Base-by-base conservation (phyloP, 2,329 filamentous ascomycete species). In the Cladophialophora yegresii region DNA sequence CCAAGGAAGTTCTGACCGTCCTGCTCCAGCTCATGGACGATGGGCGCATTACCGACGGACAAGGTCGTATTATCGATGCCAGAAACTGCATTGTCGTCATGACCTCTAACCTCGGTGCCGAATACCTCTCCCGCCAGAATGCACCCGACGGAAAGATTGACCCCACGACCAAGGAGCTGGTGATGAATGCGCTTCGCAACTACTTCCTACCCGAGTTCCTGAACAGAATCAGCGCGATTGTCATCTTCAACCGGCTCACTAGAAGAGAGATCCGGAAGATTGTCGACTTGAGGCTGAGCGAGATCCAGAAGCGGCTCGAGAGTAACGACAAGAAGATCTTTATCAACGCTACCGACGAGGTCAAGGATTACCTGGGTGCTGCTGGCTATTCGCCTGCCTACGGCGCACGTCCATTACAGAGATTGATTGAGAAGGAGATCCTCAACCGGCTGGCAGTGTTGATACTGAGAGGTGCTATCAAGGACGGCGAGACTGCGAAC, bases 21-120 rank as follows among this genome's bases (percentile, higher is more conserved):
- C 87, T 99, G 43, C 86, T 99, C n/a, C 95, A 99, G 78, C 91
- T 99, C 74, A 98, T 99, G 92, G 95, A 99, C 73, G 95, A 99
- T 74, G 95, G 95, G 32, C 92, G 95, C 73, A 98, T 99, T 78
- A 99, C 95, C 13, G 95, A 99, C 75, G 95, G 95, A 54, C 96
- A 98, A 85, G 95, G 95, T 75, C 88, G 95, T 76, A 84, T 97
- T 56, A 88, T 99, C 61, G 95, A 99, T 73, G 95, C 93, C 66
- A 92, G 89, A 80, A 99, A 99, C 84, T 98, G 93, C 76, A 98
- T 99, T 71, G 93, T 99, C 50, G 95, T 99, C 78, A 96, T 99
- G 92, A 99, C 95, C 0, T 97, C 92, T 73, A 99, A 99, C 81
- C 79, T 99, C 67, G 95, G 95, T 70, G 95, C 95, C 33, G 95